Conservation (phyloP, 805 yeast genomes). For the Huiozyma naganishii region DNA sequence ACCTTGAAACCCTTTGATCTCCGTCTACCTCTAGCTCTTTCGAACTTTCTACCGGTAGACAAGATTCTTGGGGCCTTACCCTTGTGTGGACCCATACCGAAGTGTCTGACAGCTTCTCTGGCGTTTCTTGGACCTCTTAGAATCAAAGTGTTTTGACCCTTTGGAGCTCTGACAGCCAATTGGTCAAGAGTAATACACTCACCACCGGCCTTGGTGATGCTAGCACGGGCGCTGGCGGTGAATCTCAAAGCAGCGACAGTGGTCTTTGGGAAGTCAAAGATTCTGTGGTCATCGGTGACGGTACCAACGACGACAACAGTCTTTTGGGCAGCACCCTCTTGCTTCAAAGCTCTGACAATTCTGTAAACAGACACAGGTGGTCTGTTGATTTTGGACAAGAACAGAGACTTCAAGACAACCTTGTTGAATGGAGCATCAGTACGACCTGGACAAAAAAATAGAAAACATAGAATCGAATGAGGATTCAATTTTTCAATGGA, state of each 20-base stretch:
- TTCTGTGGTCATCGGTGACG: slow-evolving; percentile 95
- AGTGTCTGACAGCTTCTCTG: slow-evolving; percentile 99
- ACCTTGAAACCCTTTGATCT: slow-evolving; percentile 99
- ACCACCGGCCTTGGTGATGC: slow-evolving; percentile 97
- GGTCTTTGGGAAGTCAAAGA: slow-evolving; percentile 88
- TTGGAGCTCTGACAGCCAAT: slow-evolving; percentile 98
- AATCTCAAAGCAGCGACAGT: slow-evolving; percentile 98
- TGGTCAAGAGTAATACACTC: slow-evolving; percentile 98
- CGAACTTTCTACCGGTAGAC: slow-evolving; percentile 99
- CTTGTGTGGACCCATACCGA: slow-evolving; percentile 99
- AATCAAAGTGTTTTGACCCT: slow-evolving; percentile 96
- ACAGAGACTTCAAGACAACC: slow-evolving; percentile 86
- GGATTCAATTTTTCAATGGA: no score
- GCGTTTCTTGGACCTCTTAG: slow-evolving; percentile 98
- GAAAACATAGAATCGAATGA: slow-evolving; percentile 1
- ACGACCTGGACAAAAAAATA: slow-evolving; percentile 53
- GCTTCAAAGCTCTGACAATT: slow-evolving; percentile 72
- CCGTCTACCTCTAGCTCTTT: slow-evolving; percentile 99
- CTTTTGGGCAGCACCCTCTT: slow-evolving; percentile 79
- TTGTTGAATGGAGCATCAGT: slow-evolving; percentile 99
- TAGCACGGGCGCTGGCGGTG: slow-evolving; percentile 98
- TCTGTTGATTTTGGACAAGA: slow-evolving; percentile 97
- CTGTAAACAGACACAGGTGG: slow-evolving; percentile 98
- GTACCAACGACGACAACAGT: slow-evolving; percentile 98
- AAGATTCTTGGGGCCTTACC: slow-evolving; percentile 97